Base-by-base conservation (phyloP, 176 grass and related monocot species). In the Oryza glaberrima region DNA sequence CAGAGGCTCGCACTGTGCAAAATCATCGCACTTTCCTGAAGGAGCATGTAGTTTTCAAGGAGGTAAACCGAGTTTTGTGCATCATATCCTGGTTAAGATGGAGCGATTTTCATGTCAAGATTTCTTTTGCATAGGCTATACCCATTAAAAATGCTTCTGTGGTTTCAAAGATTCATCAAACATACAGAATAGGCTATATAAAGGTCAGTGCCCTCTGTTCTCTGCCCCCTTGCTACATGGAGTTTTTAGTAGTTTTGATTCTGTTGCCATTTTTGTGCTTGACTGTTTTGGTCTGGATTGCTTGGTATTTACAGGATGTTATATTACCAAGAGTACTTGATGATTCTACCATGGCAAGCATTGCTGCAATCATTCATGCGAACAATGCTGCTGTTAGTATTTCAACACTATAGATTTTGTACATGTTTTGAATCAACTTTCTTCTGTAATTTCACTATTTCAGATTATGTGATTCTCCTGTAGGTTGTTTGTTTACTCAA, bases 121-220 rank as follows among this genome's bases (percentile, higher is more conserved):
- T 77, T 92, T 90, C 65, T 70, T 84, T 75, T 5, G 44, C 63
- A 46, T 81, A 98, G 95, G 91, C 87, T 22, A 83, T 95, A 67
- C 76, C 89, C 60, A 95, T 98, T 86, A 88, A 79, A 89, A 93
- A 92, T 86, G 73, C 73, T 87, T 88, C 73, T 70, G 85, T 92
- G 77, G 69, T 92, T 75, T 91, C 87, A 76, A 95, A 88, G 83
- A 98, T 98, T 77, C 91, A 90, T 88, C 95, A 92, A 81, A 88
- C 87, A 69, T 93, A 95, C 67, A 93, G 85, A 93, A 84, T 98
- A 93, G 73, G 87, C n/a, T 92, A 92, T 88, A 75, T 98, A 80
- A 98, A 93, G 95, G 95, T 95, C 67, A 65, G 36, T 52, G 20
- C 67, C 68, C 38, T 65, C 60, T 69, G n/a, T 54, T 51, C n/a